These are phyloP conservation scores for Luvunga scandens DNA, from an alignment of 345 rosid genomes.

Conservation along the genomic window DNA sequence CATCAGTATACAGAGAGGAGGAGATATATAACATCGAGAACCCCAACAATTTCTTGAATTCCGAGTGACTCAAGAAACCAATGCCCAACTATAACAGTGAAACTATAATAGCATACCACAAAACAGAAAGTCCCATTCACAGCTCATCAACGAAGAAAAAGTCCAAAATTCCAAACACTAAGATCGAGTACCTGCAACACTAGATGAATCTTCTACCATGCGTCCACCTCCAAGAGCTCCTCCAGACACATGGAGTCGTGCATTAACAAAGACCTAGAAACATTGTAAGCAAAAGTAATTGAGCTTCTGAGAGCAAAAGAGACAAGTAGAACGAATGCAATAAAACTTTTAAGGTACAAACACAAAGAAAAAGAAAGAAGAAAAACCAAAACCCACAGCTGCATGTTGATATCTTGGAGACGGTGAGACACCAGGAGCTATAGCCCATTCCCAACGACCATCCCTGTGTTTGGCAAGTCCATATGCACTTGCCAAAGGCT, in stretches of 20 bases:
- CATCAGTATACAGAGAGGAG: background rate
- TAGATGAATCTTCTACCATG: constrained; percentile 98
- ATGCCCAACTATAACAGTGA: background rate
- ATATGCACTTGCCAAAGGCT: constrained; percentile 98
- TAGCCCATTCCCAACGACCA: constrained; percentile 99
- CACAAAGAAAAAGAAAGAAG: background rate
- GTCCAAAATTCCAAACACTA: background rate
- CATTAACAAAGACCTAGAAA: constrained; percentile 92
- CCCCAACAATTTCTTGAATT: background rate
- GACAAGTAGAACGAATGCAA: background rate
- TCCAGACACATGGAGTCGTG: constrained; percentile 98
- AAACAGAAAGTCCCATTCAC: background rate
- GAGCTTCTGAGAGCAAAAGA: background rate
- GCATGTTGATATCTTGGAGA: constrained; percentile 99
- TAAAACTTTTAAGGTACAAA: background rate
- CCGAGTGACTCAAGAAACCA: background rate
- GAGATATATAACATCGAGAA: background rate
- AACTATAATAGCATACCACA: background rate
- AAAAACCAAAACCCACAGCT: constrained; percentile 61
- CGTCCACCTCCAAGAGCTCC: constrained; percentile 99
- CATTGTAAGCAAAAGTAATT: constrained; percentile 15
- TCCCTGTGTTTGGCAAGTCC: constrained; percentile 99
- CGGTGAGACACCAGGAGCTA: constrained; percentile 98
- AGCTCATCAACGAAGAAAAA: background rate
- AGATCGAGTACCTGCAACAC: constrained; percentile 77